Conservation (phyloP, 2,329 filamentous ascomycete species). For the Diaporthe amygdali region DNA sequence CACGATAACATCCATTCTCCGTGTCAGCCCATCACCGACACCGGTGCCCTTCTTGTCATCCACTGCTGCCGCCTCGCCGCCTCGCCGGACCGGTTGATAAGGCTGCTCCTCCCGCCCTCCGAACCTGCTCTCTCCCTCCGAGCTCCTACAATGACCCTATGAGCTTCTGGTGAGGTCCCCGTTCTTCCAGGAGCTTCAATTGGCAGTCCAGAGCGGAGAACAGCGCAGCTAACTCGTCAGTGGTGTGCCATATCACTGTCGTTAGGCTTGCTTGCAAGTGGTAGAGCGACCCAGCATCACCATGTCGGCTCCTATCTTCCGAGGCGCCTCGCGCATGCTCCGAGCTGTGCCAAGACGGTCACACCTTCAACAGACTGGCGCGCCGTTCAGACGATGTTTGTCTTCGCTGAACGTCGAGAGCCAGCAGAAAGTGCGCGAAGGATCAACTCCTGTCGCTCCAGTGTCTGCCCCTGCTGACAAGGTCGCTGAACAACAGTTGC, state of each 20-base stretch:
- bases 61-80: too few relatives aligned
- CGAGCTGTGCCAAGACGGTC: slow-evolving; percentile 44
- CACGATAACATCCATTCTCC: slow-evolving; percentile 25
- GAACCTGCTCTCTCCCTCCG: slow-evolving; percentile 6
- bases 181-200: slow-evolving; percentile 20
- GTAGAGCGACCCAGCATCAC: slow-evolving; percentile 7
- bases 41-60: slow-evolving; percentile 13
- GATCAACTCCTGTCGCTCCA: slow-evolving; percentile 22
- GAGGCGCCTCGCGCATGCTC: slow-evolving; percentile 54
- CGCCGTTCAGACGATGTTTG: slow-evolving; percentile 40
- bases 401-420: slow-evolving; percentile 57
- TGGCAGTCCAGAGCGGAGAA: slow-evolving; percentile 17
- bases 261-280: slow-evolving; percentile 17
- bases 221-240: slow-evolving; percentile 10
- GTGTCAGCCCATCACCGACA: slow-evolving; percentile 24
- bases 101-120: background rate
- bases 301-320: slow-evolving; percentile 56
- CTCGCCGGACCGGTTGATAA: slow-evolving; percentile 14
- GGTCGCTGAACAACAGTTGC: slow-evolving; percentile 60
- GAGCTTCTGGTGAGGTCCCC: slow-evolving; percentile 23
- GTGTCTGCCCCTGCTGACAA: slow-evolving; percentile 24
- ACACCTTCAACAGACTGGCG: slow-evolving; percentile 32
- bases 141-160: slow-evolving; percentile 22
- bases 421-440: slow-evolving; percentile 61
- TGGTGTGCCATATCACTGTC: slow-evolving; percentile 6